Base-by-base conservation (phyloP, 2,329 filamentous ascomycete genomes). In the Atkinsonella hypoxylon region DNA sequence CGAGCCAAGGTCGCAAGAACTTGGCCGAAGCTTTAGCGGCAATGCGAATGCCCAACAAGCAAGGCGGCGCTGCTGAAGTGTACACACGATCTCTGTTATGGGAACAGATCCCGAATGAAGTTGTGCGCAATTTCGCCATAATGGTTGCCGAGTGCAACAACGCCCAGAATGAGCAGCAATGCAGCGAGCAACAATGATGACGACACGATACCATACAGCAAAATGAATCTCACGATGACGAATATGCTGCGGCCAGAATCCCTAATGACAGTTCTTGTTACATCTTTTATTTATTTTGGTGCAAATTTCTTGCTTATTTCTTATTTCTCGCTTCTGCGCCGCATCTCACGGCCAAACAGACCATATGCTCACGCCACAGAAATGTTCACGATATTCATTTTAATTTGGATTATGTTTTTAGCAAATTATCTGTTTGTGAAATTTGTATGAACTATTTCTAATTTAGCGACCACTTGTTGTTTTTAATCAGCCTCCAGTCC, bases 41-140 rank as follows among this genome's bases (percentile, higher is more conserved):
- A 44, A 88, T 95, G 81, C 83, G 88, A 57, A 73, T 73, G 58
- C 79, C 77, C 59, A 75, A 76, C 61, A 88, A 88, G 68, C 79
- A 85, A 58, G 79, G 79, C 48, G 64, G 64, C 47, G 85, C 84
- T 45, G 87, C 90, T 51, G 89, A 96, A 61, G 87, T 96, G 41
- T 95, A 95, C 71, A 94, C 90, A 34, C 81, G 91, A 52, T 95
- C 89, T 55, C 77, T 97, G 54, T 81, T 97, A 52, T 95, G 89
- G 88, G 89, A 96, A 62, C 87, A 90, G 68, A 90, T 97, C 59
- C 90, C 93, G 13, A 79, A 82, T 59, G 89, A 97, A 57, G 89
- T 97, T 46, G 89, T 98, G 49, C 82, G 83, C 59, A 89, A 91
- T 65, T 97, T 97, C 73, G 87, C 87, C 61, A 87, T 88, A 68